Conservation (phyloP, 495 filamentous ascomycete species). For the Halenospora varia region DNA sequence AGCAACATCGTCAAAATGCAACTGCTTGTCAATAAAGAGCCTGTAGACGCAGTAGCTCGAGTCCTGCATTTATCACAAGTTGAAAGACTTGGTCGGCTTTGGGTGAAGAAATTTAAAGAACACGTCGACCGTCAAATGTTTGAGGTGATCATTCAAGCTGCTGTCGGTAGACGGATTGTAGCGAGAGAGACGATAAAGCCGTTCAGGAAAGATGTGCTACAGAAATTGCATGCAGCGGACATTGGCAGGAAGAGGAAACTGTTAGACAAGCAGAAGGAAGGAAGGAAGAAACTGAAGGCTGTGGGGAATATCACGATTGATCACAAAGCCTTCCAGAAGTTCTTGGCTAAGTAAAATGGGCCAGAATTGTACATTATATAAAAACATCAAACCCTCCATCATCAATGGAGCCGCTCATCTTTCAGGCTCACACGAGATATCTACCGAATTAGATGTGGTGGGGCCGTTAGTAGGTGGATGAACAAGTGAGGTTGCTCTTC, state of each 20-base stretch:
- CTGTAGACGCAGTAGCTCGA: conserved; percentile 91
- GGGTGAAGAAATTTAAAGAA: conserved; percentile 96
- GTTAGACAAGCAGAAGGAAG: conserved; percentile 95
- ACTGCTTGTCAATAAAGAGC: conserved; percentile 84
- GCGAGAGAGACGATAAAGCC: conserved; percentile 95
- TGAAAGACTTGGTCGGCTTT: conserved; percentile 69
- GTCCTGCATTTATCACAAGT: conserved; percentile 81
- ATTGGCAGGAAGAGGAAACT: conserved; percentile 78
- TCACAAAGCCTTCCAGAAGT: conserved; percentile 88
- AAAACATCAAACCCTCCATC: too few relatives aligned
- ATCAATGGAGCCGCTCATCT: too few relatives aligned
- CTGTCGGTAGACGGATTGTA: conserved; percentile 75
- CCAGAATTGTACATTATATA: too few relatives aligned
- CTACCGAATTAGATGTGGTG: too few relatives aligned
- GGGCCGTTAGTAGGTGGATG: too few relatives aligned
- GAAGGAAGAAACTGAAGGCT: conserved; percentile 75
- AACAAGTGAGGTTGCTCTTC: too few relatives aligned
- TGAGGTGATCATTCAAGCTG: conserved; percentile 92
- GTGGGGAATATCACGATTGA: conserved; percentile 86
- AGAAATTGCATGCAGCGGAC: conserved; percentile 92
- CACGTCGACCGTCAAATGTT: conserved; percentile 96
- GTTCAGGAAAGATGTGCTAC: conserved; percentile 89
- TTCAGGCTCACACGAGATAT: too few relatives aligned
- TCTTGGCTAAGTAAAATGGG: conserved; percentile 52
- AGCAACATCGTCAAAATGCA: conserved; percentile 86